Base-by-base conservation (phyloP, 345 rosid genomes). In the Erysimum cheiranthoides region DNA sequence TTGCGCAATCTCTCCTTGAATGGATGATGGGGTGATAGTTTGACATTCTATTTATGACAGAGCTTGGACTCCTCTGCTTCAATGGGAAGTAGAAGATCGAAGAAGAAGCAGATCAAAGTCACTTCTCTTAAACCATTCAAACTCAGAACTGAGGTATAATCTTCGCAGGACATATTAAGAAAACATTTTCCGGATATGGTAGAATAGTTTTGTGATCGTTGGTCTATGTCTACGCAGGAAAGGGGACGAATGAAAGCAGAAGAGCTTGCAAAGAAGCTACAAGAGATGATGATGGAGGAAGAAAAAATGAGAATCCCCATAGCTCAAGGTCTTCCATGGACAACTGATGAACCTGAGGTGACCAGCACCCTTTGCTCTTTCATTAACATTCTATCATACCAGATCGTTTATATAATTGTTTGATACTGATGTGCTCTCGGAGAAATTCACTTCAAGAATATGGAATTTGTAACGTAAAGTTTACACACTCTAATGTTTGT, bases 291-390 rank as follows among this genome's bases (percentile, higher is more conserved):
- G 83, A 21, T 60, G 7, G 93, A 88, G 70, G 90, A 88, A 80
- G 89, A 85, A 79, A 96, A 73, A 69, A 81, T 59, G 76, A 82
- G 97, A 65, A 80, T 89, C 40, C 99, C 97, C 0, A 61, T 87
- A 32, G 99, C 99, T 17, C 98, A 91, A 83, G 98, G 97, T 68
- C 93, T 90, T 71, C 98, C 99, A 16, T 91, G 86, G 88, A 96
- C 99, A 70, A 93, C 97, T 46, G 99, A 95, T 72, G 99, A 89
- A 61, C 97, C 98, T 18, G 96, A 95, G 89, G 99, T 90, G 65
- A 80, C 79, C 40, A 75, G 17, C 14, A 52, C 12, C 34, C 18
- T 54, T 28, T 47, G 13, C 71, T 53, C 58, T 31, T 31, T 36
- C 12, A 16, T 18, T 35, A 12, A 10, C 43, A 52, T 58, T 35